Conservation (phyloP, 2,329 filamentous ascomycete genomes). For the Lizonia empirigonia region DNA sequence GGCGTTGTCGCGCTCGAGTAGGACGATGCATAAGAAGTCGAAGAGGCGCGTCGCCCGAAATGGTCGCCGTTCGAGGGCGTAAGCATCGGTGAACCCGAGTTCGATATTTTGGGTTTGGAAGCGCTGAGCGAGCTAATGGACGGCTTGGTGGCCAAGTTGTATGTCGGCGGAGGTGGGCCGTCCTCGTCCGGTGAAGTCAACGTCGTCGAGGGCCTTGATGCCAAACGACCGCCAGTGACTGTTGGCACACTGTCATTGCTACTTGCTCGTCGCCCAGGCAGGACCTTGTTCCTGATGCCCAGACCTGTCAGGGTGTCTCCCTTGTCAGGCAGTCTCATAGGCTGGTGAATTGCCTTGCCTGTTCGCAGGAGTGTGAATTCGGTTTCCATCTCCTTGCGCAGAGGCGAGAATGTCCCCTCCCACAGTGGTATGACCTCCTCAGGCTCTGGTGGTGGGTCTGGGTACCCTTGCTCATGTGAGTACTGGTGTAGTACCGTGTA, state of each 20-base stretch:
- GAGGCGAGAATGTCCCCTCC: slow-evolving; percentile 66
- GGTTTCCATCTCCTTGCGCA: slow-evolving; percentile 70
- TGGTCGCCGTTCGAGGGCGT: slow-evolving; percentile 39
- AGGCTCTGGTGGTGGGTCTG: slow-evolving; percentile 74
- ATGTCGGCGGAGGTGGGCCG: slow-evolving; percentile 32
- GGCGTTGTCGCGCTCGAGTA: slow-evolving; percentile 32
- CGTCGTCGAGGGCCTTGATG: slow-evolving; percentile 32
- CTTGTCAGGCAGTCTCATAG: slow-evolving; percentile 57
- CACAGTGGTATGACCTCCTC: slow-evolving; percentile 71
- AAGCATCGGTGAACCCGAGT: slow-evolving; percentile 44
- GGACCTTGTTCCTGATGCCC: slow-evolving; percentile 53
- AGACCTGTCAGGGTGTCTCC: slow-evolving; percentile 54
- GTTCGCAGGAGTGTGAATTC: slow-evolving; percentile 65
- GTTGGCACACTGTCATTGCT: slow-evolving; percentile 47
- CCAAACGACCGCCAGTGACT: slow-evolving; percentile 34
- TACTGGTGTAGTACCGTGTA: slow-evolving; percentile 79
- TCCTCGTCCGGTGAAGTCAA: slow-evolving; percentile 35
- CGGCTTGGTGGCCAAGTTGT: slow-evolving; percentile 43
- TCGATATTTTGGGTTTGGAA: slow-evolving; percentile 41
- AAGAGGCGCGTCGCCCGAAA: slow-evolving; percentile 39
- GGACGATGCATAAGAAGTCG: slow-evolving; percentile 40
- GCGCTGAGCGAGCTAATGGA: slow-evolving; percentile 43
- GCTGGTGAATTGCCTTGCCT: slow-evolving; percentile 68
- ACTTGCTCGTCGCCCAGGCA: slow-evolving; percentile 33
- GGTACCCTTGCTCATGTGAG: slow-evolving; percentile 70